Evolutionary conservation across 2,329 filamentous ascomycete genomes (phyloP).

Genomic region (Ophiostoma ulmi): DNA sequence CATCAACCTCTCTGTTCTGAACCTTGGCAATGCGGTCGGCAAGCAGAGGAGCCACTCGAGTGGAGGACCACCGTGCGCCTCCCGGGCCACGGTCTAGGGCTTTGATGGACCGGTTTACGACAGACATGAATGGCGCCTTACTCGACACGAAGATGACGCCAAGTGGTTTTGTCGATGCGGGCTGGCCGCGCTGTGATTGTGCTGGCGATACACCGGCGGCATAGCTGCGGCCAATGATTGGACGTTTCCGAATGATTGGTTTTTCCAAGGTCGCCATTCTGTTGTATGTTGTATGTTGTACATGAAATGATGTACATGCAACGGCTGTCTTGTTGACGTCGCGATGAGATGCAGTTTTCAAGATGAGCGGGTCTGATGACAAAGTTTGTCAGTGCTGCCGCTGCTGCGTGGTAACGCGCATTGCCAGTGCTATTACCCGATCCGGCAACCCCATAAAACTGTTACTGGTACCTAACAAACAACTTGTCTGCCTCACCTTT

Average conservation of each 20-base stretch:
- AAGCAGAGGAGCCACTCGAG: constrained; percentile 44
- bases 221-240: constrained; percentile 22
- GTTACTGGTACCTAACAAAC: neutral
- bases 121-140: constrained; percentile 61
- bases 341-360: constrained; percentile 5
- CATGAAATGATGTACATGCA: no score
- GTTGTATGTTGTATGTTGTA: neutral
- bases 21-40: constrained; percentile 44
- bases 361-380: constrained; percentile 11
- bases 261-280: neutral
- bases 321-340: neutral
- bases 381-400: neutral
- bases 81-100: constrained; percentile 52
- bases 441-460: neutral
- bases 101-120: constrained; percentile 60
- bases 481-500: no score
- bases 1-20: constrained; percentile 26
- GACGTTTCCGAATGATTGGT: constrained; percentile 15
- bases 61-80: constrained; percentile 43
- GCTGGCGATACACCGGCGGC: neutral
- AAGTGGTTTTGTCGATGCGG: constrained; percentile 9
- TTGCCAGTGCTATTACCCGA: neutral
- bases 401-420: neutral
- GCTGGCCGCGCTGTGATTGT: neutral
- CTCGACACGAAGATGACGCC: constrained; percentile 57